Base-by-base conservation (phyloP, 1,284 basidiomycete species). In the Puccinia brachypodii region DNA sequence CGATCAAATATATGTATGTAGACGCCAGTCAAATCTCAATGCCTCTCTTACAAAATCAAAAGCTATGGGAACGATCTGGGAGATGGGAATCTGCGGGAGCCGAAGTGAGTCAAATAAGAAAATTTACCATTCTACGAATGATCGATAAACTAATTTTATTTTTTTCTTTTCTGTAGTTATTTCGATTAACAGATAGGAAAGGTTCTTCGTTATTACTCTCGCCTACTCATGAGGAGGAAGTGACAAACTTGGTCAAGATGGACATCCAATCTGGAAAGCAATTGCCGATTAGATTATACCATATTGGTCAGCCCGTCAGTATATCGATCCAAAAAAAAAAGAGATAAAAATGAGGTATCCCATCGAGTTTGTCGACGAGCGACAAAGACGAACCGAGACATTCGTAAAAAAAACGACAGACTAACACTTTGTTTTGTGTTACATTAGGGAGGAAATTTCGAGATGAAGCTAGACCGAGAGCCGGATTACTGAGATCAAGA, bases 221-320 rank as follows among this genome's bases (percentile, higher is more conserved):
- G 13, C 87, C 87, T 0, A 87, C 87, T 2, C 86, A 87, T 74
- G 87, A 87, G 76, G 87, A 87, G 77, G 87, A 87, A 53, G 84
- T 87, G 40, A 87, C 87, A 1, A 82, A 83, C 33, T 82, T 87
- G 31, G 84, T 87, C 36, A 83, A 84, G 4, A 44, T 83, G 22
- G 85, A 86, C 33, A 81, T 87, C 42, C 83, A 85, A 11, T 84
- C 83, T 28, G 82, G 84, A 38, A 83, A 84, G 13, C 81, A 84
- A 22, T 83, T 87, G 1, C 87, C 87, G 3, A 81, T 87, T 3
- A 80, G 84, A 11, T 81, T 87, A 3, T 87, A 85, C 81, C 87
- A 87, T 74, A 84, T 83, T 6, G 84, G 83, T 83, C 42, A 40
- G 80, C 73, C 40, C 11, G 36, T 50, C 36, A 62, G 74, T 82